Evolutionary conservation across 192 early-diverging fungal species (phyloP).

Genomic region (Backusella sp.): DNA sequence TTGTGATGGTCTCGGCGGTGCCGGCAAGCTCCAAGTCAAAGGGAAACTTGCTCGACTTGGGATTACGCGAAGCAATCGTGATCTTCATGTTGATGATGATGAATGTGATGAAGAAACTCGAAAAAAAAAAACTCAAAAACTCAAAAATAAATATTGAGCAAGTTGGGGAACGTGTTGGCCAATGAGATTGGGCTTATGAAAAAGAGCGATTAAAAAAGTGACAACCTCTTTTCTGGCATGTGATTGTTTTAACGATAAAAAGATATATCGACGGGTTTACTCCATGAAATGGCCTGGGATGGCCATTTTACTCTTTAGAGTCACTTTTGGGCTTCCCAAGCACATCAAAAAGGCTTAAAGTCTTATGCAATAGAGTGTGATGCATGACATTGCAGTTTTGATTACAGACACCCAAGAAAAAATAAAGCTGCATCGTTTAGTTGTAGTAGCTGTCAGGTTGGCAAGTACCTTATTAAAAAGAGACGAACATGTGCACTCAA

Average conservation of each 20-base stretch:
- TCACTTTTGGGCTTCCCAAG: too few relatives aligned
- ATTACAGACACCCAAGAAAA: too few relatives aligned
- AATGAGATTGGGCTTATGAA: not conserved
- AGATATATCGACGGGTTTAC: too few relatives aligned
- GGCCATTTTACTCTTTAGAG: too few relatives aligned
- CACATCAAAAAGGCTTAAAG: too few relatives aligned
- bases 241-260: not conserved
- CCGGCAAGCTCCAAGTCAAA: conserved; percentile 60
- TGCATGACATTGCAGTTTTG: too few relatives aligned
- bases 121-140: not conserved
- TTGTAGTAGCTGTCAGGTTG: too few relatives aligned
- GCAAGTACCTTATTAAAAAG: too few relatives aligned
- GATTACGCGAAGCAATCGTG: conserved; percentile 44
- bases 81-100: conserved; percentile 44
- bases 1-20: conserved; percentile 50
- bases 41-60: conserved; percentile 49
- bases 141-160: not conserved
- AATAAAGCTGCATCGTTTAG: too few relatives aligned
- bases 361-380: too few relatives aligned
- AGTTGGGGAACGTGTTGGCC: not conserved
- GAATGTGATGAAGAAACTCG: not conserved
- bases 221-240: not conserved
- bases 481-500: too few relatives aligned
- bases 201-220: not conserved
- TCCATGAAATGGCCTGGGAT: too few relatives aligned